Conservation (phyloP, 2,329 filamentous ascomycete species). For the Pezicula neosporulosa region DNA sequence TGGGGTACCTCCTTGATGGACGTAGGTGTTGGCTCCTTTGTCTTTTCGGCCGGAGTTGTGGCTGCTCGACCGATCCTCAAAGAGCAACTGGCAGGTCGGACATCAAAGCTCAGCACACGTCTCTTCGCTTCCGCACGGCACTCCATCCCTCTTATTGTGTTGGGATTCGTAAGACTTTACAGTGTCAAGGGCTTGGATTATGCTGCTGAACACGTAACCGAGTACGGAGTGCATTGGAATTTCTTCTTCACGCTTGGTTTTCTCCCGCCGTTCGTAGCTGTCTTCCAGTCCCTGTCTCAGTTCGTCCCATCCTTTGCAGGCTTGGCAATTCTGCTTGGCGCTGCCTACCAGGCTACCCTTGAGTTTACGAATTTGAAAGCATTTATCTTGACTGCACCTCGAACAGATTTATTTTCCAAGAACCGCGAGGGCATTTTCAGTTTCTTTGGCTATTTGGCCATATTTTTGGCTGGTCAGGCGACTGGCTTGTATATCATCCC, state of each 20-base stretch:
- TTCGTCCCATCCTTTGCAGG: constrained; percentile 73
- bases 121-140: constrained; percentile 70
- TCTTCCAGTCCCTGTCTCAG: constrained; percentile 70
- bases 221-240: constrained; percentile 99
- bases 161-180: constrained; percentile 78
- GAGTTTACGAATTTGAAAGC: constrained; percentile 75
- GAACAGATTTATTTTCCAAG: constrained; percentile 76
- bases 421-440: constrained; percentile 97
- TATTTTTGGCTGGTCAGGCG: constrained; percentile 87
- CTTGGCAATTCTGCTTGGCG: constrained; percentile 66
- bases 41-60: constrained; percentile 91
- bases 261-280: constrained; percentile 81
- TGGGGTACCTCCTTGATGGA: constrained; percentile 99
- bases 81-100: constrained; percentile 51
- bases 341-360: constrained; percentile 71
- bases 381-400: constrained; percentile 79
- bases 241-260: constrained; percentile 97
- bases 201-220: constrained; percentile 91
- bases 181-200: constrained; percentile 95
- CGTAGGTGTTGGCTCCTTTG: constrained; percentile 93
- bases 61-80: constrained; percentile 78
- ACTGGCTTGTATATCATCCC: constrained; percentile 79
- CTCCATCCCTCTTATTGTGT: constrained; percentile 74
- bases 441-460: constrained; percentile 88
- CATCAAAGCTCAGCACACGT: constrained; percentile 49